Percentiles rank a stretch among this genome's conserved stretches.
phyloP scores from a whole-genome alignment of 345 rosid species.

The Populus pruinosa region DNA sequence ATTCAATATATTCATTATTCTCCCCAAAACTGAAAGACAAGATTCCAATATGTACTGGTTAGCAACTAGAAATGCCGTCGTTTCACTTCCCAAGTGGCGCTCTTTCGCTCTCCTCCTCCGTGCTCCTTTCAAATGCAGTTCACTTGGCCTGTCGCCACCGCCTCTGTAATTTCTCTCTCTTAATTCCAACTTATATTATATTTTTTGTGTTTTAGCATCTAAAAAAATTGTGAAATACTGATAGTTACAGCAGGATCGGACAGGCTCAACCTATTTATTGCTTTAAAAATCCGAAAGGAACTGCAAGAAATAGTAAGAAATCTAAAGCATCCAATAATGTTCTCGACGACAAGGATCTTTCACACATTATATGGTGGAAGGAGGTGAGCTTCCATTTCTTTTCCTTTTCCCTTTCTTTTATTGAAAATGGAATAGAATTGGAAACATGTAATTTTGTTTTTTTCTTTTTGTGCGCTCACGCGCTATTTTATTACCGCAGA shows the following conservation, averaged over 20 bases:
- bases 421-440: background rate
- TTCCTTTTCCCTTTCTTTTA: background rate
- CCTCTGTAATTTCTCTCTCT: conserved; percentile 41
- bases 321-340: conserved; percentile 34
- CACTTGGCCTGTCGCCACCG: conserved; percentile 37
- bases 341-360: conserved; percentile 59
- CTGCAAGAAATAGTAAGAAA: conserved; percentile 49
- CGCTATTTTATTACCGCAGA: conserved; percentile 41
- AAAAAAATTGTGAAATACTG: background rate
- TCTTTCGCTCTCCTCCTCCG: conserved; percentile 49
- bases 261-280: conserved; percentile 36
- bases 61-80: conserved; percentile 58
- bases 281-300: conserved; percentile 44
- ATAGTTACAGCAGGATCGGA: conserved; percentile 29
- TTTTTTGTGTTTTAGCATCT: background rate
- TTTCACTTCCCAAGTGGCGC: conserved; percentile 61
- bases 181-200: background rate
- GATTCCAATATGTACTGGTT: conserved; percentile 58
- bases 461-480: background rate
- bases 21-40: background rate
- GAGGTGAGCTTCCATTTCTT: conserved; percentile 43
- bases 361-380: conserved; percentile 84
- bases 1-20: too few relatives aligned
- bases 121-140: conserved; percentile 38
- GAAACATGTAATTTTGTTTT: background rate